phyloP scores from a whole-genome alignment of 2,329 filamentous ascomycete species.

The Scedosporium dehoogii region DNA sequence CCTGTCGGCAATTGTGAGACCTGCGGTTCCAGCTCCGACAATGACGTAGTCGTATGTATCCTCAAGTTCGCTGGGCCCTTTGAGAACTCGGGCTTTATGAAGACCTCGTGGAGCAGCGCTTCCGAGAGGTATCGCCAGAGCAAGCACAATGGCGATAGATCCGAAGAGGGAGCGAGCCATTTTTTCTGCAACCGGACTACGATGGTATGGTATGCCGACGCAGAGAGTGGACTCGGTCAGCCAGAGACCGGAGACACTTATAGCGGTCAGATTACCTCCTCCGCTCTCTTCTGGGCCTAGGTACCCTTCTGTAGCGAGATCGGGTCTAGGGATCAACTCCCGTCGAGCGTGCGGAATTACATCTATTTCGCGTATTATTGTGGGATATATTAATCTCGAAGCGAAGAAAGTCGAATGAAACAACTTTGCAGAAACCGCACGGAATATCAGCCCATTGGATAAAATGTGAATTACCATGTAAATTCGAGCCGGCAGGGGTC shows the following conservation, averaged over 20 bases:
- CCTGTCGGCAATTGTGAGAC: conserved; percentile 12
- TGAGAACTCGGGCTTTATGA: conserved; percentile 1
- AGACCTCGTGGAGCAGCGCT: conserved; percentile 1
- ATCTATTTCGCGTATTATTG: neutral
- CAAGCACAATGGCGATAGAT: neutral
- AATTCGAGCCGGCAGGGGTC: neutral
- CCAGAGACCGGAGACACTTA: neutral
- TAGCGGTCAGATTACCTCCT: neutral
- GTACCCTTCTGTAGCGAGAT: neutral
- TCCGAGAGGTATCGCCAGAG: neutral
- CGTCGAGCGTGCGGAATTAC: neutral
- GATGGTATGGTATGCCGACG: too few relatives aligned
- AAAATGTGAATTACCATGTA: neutral
- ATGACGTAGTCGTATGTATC: conserved; percentile 15
- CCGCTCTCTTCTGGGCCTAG: neutral
- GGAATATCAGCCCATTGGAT: neutral
- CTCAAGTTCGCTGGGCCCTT: neutral
- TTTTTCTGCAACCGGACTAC: neutral
- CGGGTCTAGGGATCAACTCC: neutral
- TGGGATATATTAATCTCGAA: neutral
- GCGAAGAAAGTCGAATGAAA: neutral
- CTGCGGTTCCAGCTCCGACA: conserved; percentile 13
- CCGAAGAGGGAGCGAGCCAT: neutral
- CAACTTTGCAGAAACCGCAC: neutral
- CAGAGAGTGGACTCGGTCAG: neutral